Base-by-base conservation (phyloP, 352 stramenopile species). In the Globisporangium radiosum region DNA sequence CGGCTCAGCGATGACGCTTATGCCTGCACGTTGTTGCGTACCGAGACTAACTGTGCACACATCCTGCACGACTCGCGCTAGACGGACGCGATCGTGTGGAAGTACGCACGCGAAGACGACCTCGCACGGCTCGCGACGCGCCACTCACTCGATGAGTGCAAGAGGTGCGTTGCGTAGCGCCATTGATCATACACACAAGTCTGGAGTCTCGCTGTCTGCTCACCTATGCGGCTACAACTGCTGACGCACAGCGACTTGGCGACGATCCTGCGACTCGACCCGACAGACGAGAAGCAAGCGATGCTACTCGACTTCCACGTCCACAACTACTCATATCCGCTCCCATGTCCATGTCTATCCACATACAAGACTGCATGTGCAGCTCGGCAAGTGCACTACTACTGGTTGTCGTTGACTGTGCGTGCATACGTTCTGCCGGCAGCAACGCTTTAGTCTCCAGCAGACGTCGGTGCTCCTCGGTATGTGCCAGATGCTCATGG, bases 381-480 rank as follows among this genome's bases (percentile, higher is more conserved):
- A 33, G 25, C 25, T 33, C 25, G 25, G 11, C 40, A 13, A 44
- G 14, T 9, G 8, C 4, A 11, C 14, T 6, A 33, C 25, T 33
- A 33, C 37, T 56, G 10, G 36, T 69, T 60, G 40, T 45, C 15
- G 15, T 48, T 49, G 17, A 48, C 44, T 47, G 13, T 33, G 25
- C 9, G 15, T 19, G 19, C 71, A 52, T 53, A 82, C 81, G 47
- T 92, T 94, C 56, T 85, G 74, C 54, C 75, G 80, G 9, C 73
- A 90, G 61, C 71, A 76, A 51, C 71, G 76, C 47, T 87, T 93
- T 48, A 62, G 65, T 1, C 51, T 68, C 33, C 65, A 68, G 42
- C 77, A 92, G 59, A 85, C 75, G 44, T 92, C 83, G 4, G 78
- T 79, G 38, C 63, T 91, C 5, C 66, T 95, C 40, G 79, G 79